A percentile compares a stretch with the other conserved stretches of the same genome.
phyloP scores from a whole-genome alignment of 2,329 filamentous ascomycete genomes.

The Colletotrichum graminicola region DNA sequence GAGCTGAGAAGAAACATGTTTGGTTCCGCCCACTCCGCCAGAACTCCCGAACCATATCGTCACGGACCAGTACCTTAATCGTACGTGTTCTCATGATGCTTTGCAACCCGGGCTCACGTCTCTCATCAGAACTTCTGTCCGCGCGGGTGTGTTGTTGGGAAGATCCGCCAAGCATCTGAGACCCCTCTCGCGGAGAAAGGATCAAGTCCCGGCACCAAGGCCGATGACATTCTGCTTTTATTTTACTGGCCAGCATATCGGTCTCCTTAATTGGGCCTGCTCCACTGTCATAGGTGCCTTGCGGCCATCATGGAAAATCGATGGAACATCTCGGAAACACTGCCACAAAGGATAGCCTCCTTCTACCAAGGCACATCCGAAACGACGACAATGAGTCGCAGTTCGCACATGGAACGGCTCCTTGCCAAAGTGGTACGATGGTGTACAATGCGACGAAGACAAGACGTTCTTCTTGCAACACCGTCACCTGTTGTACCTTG shows the following conservation, averaged over 20 bases:
- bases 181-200: not conserved
- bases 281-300: not conserved
- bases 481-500: not conserved
- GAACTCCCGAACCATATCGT: not conserved
- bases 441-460: constrained; percentile 1
- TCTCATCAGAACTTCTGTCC: not conserved
- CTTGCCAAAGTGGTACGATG: constrained; percentile 7
- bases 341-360: not conserved
- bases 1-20: constrained; percentile 13
- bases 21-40: constrained; percentile 12
- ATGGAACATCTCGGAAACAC: not conserved
- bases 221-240: not conserved
- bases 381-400: not conserved
- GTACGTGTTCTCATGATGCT: not conserved
- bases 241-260: not conserved
- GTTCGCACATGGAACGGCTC: not conserved
- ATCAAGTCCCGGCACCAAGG: no score
- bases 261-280: not conserved
- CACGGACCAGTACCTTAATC: constrained; percentile 30
- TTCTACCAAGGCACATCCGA: not conserved
- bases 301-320: not conserved
- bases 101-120: not conserved
- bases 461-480: constrained; percentile 3
- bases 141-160: not conserved
- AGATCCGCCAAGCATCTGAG: no score